Base-by-base conservation (phyloP, 768 basidiomycete species). In the Pisolithus microcarpus region DNA sequence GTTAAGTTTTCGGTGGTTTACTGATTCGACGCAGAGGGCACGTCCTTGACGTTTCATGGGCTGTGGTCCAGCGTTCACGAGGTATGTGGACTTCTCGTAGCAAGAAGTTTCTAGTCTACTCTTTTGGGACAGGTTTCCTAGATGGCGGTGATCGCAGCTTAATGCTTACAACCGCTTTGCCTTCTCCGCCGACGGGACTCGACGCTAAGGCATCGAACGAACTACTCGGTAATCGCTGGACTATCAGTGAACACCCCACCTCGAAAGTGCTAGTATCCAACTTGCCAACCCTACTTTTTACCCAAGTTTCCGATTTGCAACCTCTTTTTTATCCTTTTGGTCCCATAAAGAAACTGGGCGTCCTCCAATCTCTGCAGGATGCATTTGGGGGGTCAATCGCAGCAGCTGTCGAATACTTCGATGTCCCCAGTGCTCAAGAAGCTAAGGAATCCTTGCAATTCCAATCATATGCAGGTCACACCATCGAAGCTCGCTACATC, bases 31-130 rank as follows among this genome's bases (percentile, higher is more conserved):
- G 11, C 45, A 89, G 85, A 61, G 85, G 87, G 7, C 83, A 89
- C 59, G 73, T 76, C 18, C 78, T 91, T 43, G 87, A 91, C 61
- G 78, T 91, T 47, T 89, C 87, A 6, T 91, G 87, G 87, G 88
- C 87, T 16, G 87, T 91, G 21, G 87, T 91, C 36, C 87, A 91
- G 57, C 85, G 87, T 42, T 91, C 87, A 55, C 82, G 85, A 75
- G 87, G 87, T 85, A 31, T 18, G 51, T 34, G 56, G 2, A 5
- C 7, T 3, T 28, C 21, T 10, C 30, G 34, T 28, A 1, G 48
- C 26, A 47, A 34, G 34, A 9, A 36, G 44, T 50, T 36, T 16
- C 48, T 48, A 54, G 28, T 56, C 38, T 48, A 43, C 53, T n/a
- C 21, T 21, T 47, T 54, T 18, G 24, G 8, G 11, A 4, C 54